These are phyloP conservation scores for Colletotrichum spinosum DNA, from an alignment of 2,329 filamentous ascomycete genomes.

Conservation along the genomic window DNA sequence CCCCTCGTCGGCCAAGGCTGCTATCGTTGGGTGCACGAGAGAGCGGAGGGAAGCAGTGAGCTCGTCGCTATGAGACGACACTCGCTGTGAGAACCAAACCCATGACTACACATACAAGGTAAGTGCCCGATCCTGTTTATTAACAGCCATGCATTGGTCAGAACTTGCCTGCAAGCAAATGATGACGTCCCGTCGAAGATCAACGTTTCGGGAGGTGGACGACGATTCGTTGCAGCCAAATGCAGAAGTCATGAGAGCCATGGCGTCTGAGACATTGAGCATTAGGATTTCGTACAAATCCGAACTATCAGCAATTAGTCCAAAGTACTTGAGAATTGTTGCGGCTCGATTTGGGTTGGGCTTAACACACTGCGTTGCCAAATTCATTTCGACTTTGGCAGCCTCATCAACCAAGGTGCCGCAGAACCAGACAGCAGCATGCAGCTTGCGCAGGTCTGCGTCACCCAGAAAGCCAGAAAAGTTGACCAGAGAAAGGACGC, in stretches of 20 bases:
- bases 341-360: background rate
- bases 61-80: constrained; percentile 67
- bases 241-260: constrained; percentile 53
- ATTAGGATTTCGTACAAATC: constrained; percentile 54
- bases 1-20: constrained; percentile 68
- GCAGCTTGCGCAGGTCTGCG: constrained; percentile 59
- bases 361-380: constrained; percentile 63
- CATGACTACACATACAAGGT: constrained; percentile 65
- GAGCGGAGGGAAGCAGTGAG: constrained; percentile 70
- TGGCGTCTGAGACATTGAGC: constrained; percentile 54
- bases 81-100: constrained; percentile 78
- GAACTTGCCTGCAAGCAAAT: constrained; percentile 69
- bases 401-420: constrained; percentile 74
- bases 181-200: constrained; percentile 64
- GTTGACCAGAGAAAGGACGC: constrained; percentile 49
- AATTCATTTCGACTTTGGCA: constrained; percentile 73
- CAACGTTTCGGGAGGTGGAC: constrained; percentile 46
- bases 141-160: background rate
- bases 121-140: background rate
- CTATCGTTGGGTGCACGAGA: constrained; percentile 69
- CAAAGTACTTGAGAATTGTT: constrained; percentile 1
- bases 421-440: constrained; percentile 74
- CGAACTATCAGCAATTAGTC: constrained; percentile 43
- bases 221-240: constrained; percentile 41
- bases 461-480: constrained; percentile 59